Percentiles rank a stretch among this genome's conserved stretches.
Conservation (phyloP, 31 red algal species). For the Porphyra umbilicalis region DNA sequence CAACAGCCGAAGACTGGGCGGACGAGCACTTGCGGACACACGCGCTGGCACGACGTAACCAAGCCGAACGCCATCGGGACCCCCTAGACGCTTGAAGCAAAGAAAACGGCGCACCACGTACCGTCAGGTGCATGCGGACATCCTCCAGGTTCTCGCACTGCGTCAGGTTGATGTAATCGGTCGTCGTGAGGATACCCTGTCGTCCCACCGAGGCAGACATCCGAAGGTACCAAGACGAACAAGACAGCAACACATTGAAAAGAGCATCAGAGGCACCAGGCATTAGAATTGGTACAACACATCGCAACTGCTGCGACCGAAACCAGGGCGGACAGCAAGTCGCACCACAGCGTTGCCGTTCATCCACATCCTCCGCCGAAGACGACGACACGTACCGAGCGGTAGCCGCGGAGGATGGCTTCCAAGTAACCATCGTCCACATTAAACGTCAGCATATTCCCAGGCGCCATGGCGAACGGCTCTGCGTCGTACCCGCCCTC, state of each 20-base stretch:
- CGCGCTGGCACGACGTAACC: too few relatives aligned
- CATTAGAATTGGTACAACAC: conserved; percentile 1
- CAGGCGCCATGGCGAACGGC: conserved; percentile 36
- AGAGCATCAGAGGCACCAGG: not conserved
- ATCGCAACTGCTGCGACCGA: not conserved
- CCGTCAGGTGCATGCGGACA: conserved; percentile 85
- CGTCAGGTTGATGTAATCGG: conserved; percentile 78
- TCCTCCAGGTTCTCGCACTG: conserved; percentile 95
- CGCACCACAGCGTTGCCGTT: too few relatives aligned
- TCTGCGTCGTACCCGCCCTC: too few relatives aligned
- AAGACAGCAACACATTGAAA: not conserved
- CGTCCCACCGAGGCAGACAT: not conserved
- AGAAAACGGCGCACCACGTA: conserved; percentile 14
- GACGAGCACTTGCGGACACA: too few relatives aligned
- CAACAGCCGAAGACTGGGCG: too few relatives aligned
- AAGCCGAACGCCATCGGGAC: too few relatives aligned
- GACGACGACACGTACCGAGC: conserved; percentile 68
- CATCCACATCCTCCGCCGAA: too few relatives aligned
- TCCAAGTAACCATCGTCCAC: conserved; percentile 90
- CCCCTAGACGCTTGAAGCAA: too few relatives aligned
- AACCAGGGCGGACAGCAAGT: too few relatives aligned
- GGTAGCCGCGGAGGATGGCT: conserved; percentile 84
- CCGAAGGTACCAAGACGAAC: not conserved
- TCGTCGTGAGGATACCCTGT: conserved; percentile 59
- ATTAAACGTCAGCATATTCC: conserved; percentile 86